Conservation (phyloP, 768 basidiomycete species). For the Calocera cornea region DNA sequence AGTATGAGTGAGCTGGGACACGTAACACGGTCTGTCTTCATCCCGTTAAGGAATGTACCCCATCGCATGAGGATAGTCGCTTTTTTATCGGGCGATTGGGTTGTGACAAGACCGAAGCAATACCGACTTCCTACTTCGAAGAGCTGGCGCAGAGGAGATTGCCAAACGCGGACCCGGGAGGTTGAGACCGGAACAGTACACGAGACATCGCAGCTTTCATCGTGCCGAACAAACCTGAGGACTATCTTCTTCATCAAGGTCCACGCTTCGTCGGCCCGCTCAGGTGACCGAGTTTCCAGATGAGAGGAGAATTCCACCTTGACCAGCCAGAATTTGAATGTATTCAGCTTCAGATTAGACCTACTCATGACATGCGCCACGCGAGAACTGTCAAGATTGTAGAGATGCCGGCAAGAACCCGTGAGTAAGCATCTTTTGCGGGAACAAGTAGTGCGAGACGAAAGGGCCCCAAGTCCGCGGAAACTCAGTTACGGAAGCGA, state of each 20-base stretch:
- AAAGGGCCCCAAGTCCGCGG: background rate
- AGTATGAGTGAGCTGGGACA: background rate
- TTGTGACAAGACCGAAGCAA: too few species aligned
- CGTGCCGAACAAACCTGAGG: too few species aligned
- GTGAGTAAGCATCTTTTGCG: background rate
- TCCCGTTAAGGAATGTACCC: background rate
- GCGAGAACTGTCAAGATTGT: background rate
- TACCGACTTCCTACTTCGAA: too few species aligned
- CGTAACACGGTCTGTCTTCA: background rate
- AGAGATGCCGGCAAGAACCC: background rate
- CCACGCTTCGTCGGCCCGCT: background rate
- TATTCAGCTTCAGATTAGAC: background rate
- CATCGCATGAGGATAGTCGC: background rate
- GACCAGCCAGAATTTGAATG: background rate
- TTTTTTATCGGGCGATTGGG: too few species aligned
- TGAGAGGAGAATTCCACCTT: background rate
- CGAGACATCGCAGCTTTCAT: too few species aligned
- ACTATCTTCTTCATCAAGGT: too few species aligned
- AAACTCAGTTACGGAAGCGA: background rate
- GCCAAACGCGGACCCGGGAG: too few species aligned
- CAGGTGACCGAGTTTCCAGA: slow-evolving; percentile 1
- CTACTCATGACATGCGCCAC: background rate
- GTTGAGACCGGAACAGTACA: too few species aligned
- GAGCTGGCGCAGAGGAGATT: too few species aligned
- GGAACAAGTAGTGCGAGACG: background rate